Evolutionary conservation across 805 yeast genomes (phyloP).

Genomic region (Saturnispora kantuleensis): DNA sequence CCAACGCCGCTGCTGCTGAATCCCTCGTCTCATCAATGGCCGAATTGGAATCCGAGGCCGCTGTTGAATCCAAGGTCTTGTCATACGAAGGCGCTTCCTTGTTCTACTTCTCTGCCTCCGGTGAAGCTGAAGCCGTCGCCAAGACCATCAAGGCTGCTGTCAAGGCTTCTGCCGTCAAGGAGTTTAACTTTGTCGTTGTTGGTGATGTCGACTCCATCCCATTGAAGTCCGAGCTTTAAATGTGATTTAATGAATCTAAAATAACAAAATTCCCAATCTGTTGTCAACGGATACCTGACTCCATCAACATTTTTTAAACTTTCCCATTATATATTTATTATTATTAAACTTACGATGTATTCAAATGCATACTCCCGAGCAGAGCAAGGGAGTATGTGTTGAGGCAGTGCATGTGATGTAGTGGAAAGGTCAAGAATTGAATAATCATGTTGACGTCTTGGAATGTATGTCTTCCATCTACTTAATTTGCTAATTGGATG

Average conservation of each 20-base stretch:
- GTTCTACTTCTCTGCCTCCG: constrained; percentile 57
- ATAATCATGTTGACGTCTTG: background rate
- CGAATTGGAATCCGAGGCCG: constrained; percentile 50
- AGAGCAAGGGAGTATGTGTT: too few relatives aligned
- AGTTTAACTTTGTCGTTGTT: constrained; percentile 77
- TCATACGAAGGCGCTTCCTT: constrained; percentile 74
- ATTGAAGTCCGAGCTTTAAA: constrained; percentile 76
- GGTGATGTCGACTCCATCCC: constrained; percentile 87
- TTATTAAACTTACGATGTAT: constrained; percentile 2
- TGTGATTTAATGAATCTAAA: constrained; percentile 1
- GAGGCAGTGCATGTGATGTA: too few relatives aligned
- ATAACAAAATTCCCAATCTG: background rate
- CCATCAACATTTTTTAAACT: background rate
- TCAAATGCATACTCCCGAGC: too few relatives aligned
- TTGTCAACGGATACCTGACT: background rate
- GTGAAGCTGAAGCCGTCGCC: constrained; percentile 48
- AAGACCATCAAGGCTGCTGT: constrained; percentile 53
- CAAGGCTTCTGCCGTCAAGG: constrained; percentile 35
- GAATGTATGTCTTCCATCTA: background rate
- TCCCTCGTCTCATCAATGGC: constrained; percentile 51
- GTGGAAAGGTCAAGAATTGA: too few relatives aligned
- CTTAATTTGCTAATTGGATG: background rate
- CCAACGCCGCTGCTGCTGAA: constrained; percentile 45
- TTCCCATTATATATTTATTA: constrained; percentile 4
- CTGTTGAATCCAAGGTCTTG: constrained; percentile 42